Evolutionary conservation across 2,329 filamentous ascomycete species (phyloP).

Genomic region (Uncinocarpus reesii): DNA sequence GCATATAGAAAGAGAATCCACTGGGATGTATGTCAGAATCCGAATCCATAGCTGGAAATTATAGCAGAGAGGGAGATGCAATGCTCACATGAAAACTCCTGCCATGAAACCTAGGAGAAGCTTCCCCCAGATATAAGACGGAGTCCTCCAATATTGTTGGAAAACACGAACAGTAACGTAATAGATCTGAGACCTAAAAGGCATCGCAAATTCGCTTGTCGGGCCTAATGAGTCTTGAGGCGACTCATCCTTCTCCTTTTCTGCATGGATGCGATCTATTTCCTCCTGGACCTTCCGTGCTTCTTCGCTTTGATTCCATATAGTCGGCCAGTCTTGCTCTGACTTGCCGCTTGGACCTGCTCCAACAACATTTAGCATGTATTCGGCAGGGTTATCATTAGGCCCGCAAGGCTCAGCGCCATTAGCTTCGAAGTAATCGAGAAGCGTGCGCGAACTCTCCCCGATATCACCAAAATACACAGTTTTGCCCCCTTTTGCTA

Average conservation of each 20-base stretch:
- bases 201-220: conserved; percentile 54
- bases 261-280: conserved; percentile 46
- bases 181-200: conserved; percentile 55
- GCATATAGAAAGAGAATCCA: conserved; percentile 68
- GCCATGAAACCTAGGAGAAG: conserved; percentile 50
- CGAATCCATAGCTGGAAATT: neutral
- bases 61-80: neutral
- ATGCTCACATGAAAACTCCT: conserved; percentile 57
- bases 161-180: conserved; percentile 64
- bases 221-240: conserved; percentile 12
- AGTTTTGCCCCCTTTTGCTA: conserved; percentile 53
- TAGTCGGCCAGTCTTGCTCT: conserved; percentile 50
- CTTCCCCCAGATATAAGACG: conserved; percentile 77
- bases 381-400: conserved; percentile 62
- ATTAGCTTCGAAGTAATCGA: conserved; percentile 54
- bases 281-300: conserved; percentile 46
- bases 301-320: conserved; percentile 51
- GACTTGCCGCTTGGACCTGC: conserved; percentile 59
- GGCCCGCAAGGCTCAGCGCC: conserved; percentile 49
- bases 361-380: conserved; percentile 50
- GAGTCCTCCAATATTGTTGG: conserved; percentile 82
- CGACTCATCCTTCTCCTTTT: conserved; percentile 29
- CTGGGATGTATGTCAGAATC: conserved; percentile 52
- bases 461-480: conserved; percentile 60
- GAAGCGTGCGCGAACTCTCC: conserved; percentile 44